Conservation (phyloP, 2,329 filamentous ascomycete species). For the Aspergillus melleus region DNA sequence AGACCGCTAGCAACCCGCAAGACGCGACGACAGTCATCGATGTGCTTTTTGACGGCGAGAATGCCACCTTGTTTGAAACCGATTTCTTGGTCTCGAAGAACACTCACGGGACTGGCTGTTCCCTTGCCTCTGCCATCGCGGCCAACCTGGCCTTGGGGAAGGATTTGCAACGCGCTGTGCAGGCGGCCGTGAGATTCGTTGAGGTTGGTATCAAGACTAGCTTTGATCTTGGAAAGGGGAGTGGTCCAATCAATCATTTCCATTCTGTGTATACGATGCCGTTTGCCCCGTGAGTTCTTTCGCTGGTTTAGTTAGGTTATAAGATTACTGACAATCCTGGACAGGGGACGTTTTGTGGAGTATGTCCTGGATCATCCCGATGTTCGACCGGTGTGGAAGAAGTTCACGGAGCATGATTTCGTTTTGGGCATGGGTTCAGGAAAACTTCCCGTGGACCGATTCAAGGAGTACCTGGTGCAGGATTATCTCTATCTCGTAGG, state of each 20-base stretch:
- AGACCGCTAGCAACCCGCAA: slow-evolving; percentile 57
- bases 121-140: slow-evolving; percentile 74
- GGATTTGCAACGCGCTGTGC: slow-evolving; percentile 52
- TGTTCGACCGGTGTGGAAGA: slow-evolving; percentile 71
- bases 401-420: slow-evolving; percentile 79
- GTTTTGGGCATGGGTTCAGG: slow-evolving; percentile 75
- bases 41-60: slow-evolving; percentile 65
- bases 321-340: slow-evolving; percentile 28
- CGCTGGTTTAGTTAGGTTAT: neutral
- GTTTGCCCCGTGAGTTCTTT: slow-evolving; percentile 54
- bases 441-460: slow-evolving; percentile 70
- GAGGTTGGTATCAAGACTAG: slow-evolving; percentile 62
- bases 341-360: slow-evolving; percentile 72
- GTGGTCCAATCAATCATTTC: slow-evolving; percentile 68
- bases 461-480: slow-evolving; percentile 87
- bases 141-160: slow-evolving; percentile 59
- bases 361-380: slow-evolving; percentile 76
- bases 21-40: slow-evolving; percentile 72
- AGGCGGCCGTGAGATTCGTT: slow-evolving; percentile 59
- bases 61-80: slow-evolving; percentile 65
- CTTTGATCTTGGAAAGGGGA: slow-evolving; percentile 56
- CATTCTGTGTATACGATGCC: slow-evolving; percentile 62
- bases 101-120: slow-evolving; percentile 94
- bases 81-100: slow-evolving; percentile 72
- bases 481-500: slow-evolving; percentile 85